Evolutionary conservation across 495 filamentous ascomycete species (phyloP), one percentile per base, ranked within the genome.

Genomic region (Glarea lozoyensis): DNA sequence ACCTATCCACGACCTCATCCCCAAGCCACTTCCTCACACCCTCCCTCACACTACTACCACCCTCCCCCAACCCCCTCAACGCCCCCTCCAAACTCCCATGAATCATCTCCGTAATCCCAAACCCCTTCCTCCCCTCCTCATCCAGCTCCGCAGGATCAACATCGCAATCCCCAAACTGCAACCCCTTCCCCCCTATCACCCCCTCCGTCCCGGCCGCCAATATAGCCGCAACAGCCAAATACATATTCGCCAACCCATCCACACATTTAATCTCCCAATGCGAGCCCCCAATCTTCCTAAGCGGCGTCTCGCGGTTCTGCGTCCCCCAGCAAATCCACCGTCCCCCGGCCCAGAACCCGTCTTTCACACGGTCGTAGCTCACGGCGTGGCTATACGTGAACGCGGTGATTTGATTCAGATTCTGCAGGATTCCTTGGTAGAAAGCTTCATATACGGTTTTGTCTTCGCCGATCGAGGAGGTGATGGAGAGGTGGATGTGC

Each of bases 271-370:
- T 23, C 57, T 88, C 85, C 73, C 82, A 88, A 52, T 84, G 78
- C 18, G 70, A 69, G 12, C 57, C 65, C 38, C 64, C 67, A 36
- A 84, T 69, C 43, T 74, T 75, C 15, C 85, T 64, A 19, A 90
- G 61, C 4, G 84, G 69, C 5, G 73, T 65, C 60, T 88, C 84
- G 15, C 80, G 73, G 54, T 88, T 88, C 56, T 88, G 72, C 33
- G 77, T 81, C 10, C 85, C 85, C 82, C 84, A 88, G 0, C 74
- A 60, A 0, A 86, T 69, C 74, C 79, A 88, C 4, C 76, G 70
- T 0, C 84, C 84, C 2, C 82, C 84, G 0, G 80, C 74, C 88
- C 88, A 94, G 24, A 69, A 64, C 10, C 81, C 70, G 48, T 84
- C 81, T 2, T 53, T 53, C n/a, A 82, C 63, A 6, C 85, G 66